Base-by-base conservation (phyloP, 2,329 filamentous ascomycete genomes). In the Diaporthe citriasiana region DNA sequence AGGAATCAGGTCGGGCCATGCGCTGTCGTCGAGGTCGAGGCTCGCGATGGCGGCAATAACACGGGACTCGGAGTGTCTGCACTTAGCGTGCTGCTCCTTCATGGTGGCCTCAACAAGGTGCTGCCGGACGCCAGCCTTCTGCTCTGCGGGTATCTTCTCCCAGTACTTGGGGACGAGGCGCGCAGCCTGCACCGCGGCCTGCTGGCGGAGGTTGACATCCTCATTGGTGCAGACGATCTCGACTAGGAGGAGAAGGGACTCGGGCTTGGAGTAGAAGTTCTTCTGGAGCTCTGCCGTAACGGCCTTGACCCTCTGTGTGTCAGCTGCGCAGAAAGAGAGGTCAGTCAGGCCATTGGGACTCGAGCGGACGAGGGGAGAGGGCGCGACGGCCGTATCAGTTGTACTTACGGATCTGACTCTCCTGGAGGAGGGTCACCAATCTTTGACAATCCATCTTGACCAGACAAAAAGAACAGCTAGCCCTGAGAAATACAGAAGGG, bases 261-360 rank as follows among this genome's bases (percentile, higher is more conserved):
- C 91, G 51, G 96, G 93, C 78, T 95, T 91, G 80, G 91, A 92
- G 87, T 97, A 98, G 88, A 94, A 98, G 85, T 94, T 94, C 85
- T 97, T 97, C 85, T 97, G 95, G 75, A 98, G 91, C 80, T 95
- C 92, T 74, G 93, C 91, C 25, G 96, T 99, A 76, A 95, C 95
- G 78, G 93, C 91, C 90, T 98, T 97, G 84, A 97, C 92, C 85
- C 92, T 92, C 79, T 94, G 92, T 78, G 95, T 98, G 85, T 97
- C 93, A 82, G 97, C 95, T 97, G 81, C 50, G 45, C 27, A 33
- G 77, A 47, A 73, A 76, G 50, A 74, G 35, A 79, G 59, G 76
- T 76, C 59, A 76, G 83, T 86, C 77, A 87, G 83, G 76, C 45
- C 22, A 13, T 40, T 71, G 66, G 74, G 72, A 76, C 73, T 73